Evolutionary conservation across 2,329 filamentous ascomycete genomes (phyloP).

Genomic region (Colletotrichum neosansevieriae): DNA sequence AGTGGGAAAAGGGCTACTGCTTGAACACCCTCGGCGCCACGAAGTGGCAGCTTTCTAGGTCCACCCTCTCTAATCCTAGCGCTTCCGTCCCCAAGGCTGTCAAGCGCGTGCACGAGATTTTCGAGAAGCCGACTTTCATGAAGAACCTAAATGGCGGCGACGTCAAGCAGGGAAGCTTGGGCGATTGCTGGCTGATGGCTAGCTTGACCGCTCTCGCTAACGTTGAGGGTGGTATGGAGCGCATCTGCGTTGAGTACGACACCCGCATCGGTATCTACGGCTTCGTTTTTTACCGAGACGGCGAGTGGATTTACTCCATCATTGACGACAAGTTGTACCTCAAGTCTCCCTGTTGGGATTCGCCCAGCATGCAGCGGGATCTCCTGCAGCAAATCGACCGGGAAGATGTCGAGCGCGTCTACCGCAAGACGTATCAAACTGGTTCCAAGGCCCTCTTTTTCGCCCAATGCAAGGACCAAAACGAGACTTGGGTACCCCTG

Average conservation of each 20-base stretch:
- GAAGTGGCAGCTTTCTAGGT: constrained; percentile 64
- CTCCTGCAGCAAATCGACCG: constrained; percentile 81
- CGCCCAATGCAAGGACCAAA: constrained; percentile 78
- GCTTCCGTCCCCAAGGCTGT: constrained; percentile 76
- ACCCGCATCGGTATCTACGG: constrained; percentile 85
- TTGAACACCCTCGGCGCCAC: constrained; percentile 65
- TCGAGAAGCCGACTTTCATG: constrained; percentile 78
- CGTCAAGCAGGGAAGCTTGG: constrained; percentile 80
- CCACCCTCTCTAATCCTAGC: constrained; percentile 59
- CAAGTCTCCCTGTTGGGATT: constrained; percentile 85
- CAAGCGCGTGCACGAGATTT: constrained; percentile 80
- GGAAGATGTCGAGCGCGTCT: constrained; percentile 78
- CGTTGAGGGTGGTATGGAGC: constrained; percentile 76
- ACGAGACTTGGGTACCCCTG: constrained; percentile 86
- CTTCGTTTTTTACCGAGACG: constrained; percentile 89
- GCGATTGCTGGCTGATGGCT: constrained; percentile 88
- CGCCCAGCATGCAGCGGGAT: constrained; percentile 79
- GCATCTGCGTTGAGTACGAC: constrained; percentile 81
- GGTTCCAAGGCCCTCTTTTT: constrained; percentile 84
- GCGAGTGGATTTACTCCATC: constrained; percentile 92
- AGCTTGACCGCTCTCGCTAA: constrained; percentile 82
- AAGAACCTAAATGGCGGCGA: constrained; percentile 76
- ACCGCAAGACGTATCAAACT: constrained; percentile 77
- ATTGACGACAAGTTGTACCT: constrained; percentile 92
- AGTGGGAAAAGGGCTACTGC: constrained; percentile 70